A percentile compares a stretch with the other conserved stretches of the same genome.
These are phyloP conservation scores for Apiospora kogelbergensis DNA, from an alignment of 2,329 filamentous ascomycete species.

Conservation along the genomic window DNA sequence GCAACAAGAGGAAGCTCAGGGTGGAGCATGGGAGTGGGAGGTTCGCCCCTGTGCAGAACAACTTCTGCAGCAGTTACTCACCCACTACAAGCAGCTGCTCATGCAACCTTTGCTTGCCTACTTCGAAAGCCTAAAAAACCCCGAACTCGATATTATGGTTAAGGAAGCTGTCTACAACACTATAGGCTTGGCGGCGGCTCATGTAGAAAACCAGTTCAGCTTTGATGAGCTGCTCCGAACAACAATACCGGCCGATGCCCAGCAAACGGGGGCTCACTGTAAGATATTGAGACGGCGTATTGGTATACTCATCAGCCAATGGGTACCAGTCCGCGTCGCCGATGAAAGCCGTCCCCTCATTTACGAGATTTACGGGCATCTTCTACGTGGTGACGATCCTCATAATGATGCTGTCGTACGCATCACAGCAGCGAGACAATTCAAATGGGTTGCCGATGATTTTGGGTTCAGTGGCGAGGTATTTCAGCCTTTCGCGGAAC, in stretches of 20 bases:
- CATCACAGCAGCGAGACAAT: constrained; percentile 83
- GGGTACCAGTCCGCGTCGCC: constrained; percentile 77
- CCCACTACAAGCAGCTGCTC: constrained; percentile 82
- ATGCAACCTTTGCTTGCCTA: constrained; percentile 78
- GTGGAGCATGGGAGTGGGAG: constrained; percentile 88
- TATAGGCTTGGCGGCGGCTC: constrained; percentile 79
- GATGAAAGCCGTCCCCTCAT: constrained; percentile 69
- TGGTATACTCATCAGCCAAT: constrained; percentile 85
- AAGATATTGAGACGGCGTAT: constrained; percentile 85
- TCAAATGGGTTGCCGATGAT: constrained; percentile 79
- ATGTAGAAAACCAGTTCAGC: constrained; percentile 73
- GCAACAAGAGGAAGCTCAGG: constrained; percentile 79
- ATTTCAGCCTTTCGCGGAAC: constrained; percentile 76
- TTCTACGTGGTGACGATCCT: constrained; percentile 74
- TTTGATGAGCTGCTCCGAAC: constrained; percentile 78
- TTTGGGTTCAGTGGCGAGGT: constrained; percentile 74
- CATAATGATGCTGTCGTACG: constrained; percentile 90
- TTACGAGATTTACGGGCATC: constrained; percentile 86
- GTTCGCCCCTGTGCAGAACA: constrained; percentile 92
- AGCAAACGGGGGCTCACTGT: constrained; percentile 60
- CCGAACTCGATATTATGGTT: constrained; percentile 67
- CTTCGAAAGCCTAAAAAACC: constrained; percentile 74
- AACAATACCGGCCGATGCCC: constrained; percentile 77
- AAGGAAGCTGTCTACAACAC: constrained; percentile 96
- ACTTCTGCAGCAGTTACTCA: constrained; percentile 86